Evolutionary conservation across 2,329 filamentous ascomycete genomes (phyloP).

Genomic region (Nectriaceae sp.): DNA sequence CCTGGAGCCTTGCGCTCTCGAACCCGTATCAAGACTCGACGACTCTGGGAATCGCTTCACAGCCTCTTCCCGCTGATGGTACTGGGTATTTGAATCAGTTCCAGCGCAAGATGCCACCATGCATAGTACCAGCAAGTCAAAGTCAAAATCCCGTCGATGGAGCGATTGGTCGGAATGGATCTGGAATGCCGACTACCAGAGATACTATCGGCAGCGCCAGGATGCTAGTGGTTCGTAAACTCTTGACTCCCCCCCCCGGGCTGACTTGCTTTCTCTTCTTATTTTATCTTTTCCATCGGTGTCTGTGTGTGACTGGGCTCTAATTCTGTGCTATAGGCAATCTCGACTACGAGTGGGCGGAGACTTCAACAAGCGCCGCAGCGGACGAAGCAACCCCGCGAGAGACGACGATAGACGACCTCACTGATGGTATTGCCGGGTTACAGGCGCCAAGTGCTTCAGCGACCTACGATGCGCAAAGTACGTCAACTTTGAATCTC

Average conservation of each 20-base stretch:
- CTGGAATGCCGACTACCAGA: conserved; percentile 24
- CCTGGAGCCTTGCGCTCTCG: conserved; percentile 6
- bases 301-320: too few relatives aligned
- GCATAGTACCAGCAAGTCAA: conserved; percentile 24
- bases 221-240: conserved; percentile 29
- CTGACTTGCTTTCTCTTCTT: not conserved
- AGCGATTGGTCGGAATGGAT: conserved; percentile 31
- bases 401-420: conserved; percentile 23
- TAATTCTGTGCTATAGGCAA: conserved; percentile 21
- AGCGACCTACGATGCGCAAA: conserved; percentile 16
- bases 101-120: conserved; percentile 31
- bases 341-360: conserved; percentile 28
- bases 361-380: conserved; percentile 7
- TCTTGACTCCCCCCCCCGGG: not conserved
- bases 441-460: conserved; percentile 21
- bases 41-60: not conserved
- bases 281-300: not conserved
- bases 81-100: conserved; percentile 10
- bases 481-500: conserved; percentile 19
- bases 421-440: conserved; percentile 23
- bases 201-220: conserved; percentile 32
- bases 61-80: conserved; percentile 3
- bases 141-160: conserved; percentile 10
- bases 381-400: conserved; percentile 25
- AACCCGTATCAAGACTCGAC: not conserved